Evolutionary conservation across 495 filamentous ascomycete species (phyloP).

Genomic region (Letharia columbiana): DNA sequence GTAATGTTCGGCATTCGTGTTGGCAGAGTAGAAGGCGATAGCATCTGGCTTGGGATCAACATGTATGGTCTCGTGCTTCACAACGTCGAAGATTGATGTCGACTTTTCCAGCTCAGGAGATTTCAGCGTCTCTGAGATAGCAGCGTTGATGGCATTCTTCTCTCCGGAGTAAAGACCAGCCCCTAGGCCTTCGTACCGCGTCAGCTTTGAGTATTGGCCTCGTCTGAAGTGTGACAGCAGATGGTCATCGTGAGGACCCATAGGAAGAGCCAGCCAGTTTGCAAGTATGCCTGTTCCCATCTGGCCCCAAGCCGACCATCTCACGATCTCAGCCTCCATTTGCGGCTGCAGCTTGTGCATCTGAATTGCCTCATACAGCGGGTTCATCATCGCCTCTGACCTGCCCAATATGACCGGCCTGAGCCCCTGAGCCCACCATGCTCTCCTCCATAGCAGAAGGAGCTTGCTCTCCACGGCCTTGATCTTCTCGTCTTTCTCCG

Average conservation of each 20-base stretch:
- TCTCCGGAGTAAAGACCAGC: slow-evolving; percentile 67
- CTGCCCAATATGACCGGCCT: slow-evolving; percentile 70
- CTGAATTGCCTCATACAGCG: slow-evolving; percentile 63
- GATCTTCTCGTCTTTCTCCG: slow-evolving; percentile 48
- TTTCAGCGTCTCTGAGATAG: slow-evolving; percentile 55
- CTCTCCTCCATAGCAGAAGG: slow-evolving; percentile 78
- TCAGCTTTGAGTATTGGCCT: slow-evolving; percentile 63
- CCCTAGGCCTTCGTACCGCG: slow-evolving; percentile 63
- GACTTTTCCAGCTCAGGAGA: slow-evolving; percentile 45
- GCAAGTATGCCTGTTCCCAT: slow-evolving; percentile 83
- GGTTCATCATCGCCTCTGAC: slow-evolving; percentile 79
- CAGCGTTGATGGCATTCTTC: slow-evolving; percentile 54
- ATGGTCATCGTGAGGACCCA: slow-evolving; percentile 68
- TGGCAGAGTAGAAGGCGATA: slow-evolving; percentile 70
- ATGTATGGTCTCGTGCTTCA: slow-evolving; percentile 50
- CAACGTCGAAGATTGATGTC: slow-evolving; percentile 49
- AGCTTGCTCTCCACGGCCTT: slow-evolving; percentile 68
- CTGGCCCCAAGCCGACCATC: slow-evolving; percentile 88
- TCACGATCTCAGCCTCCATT: slow-evolving; percentile 63
- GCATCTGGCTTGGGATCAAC: slow-evolving; percentile 54
- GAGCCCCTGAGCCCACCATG: slow-evolving; percentile 93
- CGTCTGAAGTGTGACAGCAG: slow-evolving; percentile 62
- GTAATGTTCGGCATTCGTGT: slow-evolving; percentile 54
- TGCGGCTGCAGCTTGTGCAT: slow-evolving; percentile 42
- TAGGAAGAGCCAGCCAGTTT: slow-evolving; percentile 73